Base-by-base conservation (phyloP, 805 yeast species). In the Barnettozyma sp. region DNA sequence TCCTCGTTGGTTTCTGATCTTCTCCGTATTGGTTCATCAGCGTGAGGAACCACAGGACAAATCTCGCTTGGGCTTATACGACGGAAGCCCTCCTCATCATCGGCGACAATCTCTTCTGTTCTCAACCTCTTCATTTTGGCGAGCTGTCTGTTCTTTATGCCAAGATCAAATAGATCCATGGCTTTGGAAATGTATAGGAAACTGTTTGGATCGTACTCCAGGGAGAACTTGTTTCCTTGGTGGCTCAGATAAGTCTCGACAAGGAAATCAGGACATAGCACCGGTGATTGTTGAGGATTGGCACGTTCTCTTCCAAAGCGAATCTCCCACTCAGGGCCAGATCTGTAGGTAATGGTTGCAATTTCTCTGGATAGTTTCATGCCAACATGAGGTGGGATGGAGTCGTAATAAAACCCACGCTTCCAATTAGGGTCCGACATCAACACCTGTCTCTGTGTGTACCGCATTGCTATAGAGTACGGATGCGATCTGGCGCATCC, bases 271-370 rank as follows among this genome's bases (percentile, higher is more conserved):
- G 97, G 95, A 57, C 97, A 88, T 22, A 88, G 64, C 0, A 95
- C 95, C 3, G 96, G 95, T 11, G 81, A 73, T 42, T 66, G 68
- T 1, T 76, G 63, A 14, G 86, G 90, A 53, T 85, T 87, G 0
- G 94, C 81, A 41, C 97, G 67, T 48, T 82, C 85, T 38, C 94
- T 74, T 4, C 95, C 95, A 56, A 88, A 88, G 41, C 97, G 65
- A 42, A 78, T 75, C 57, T 88, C 97, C 97, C 97, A 88, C 59
- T 88, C 97, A 2, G 97, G 97, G 3, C 97, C 97, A 1, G 95
- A 84, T 47, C 97, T 68, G 58, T 88, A 88, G 0, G 96, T 86
- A 37, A 88, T 84, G 0, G 97, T 88, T 22, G 96, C 96, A 33
- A 88, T 85, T 57, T 86, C 95, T 44, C 97, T 70, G 2, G 96